Conservation (phyloP, 768 basidiomycete genomes). For the Suillus weaverae region DNA sequence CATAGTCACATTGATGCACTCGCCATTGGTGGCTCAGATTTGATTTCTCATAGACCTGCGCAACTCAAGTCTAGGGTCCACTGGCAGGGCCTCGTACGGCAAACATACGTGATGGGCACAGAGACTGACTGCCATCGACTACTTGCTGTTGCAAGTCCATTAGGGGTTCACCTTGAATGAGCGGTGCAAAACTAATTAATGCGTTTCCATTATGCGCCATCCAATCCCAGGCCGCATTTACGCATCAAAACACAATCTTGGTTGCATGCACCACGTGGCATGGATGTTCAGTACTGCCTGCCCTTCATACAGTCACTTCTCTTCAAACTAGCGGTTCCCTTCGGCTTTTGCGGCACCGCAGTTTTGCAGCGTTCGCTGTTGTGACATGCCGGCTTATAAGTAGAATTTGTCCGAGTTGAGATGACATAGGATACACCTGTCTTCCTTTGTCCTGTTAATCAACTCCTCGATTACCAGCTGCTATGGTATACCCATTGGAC, state of each 20-base stretch:
- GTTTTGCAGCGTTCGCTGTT: no score
- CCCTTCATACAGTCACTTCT: neutral
- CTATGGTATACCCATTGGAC: neutral
- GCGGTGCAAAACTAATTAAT: neutral
- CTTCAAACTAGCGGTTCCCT: neutral
- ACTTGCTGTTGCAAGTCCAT: neutral
- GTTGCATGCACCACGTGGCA: neutral
- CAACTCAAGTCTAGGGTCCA: neutral
- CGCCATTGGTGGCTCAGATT: neutral
- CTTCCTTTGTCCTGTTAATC: neutral
- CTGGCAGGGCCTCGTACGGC: neutral
- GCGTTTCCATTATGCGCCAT: neutral
- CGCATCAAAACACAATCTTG: neutral
- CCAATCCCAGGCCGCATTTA: neutral
- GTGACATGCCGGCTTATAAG: neutral
- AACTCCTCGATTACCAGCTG: neutral
- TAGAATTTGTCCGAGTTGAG: neutral
- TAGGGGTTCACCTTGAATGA: neutral
- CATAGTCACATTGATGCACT: neutral
- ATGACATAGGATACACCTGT: neutral
- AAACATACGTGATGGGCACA: neutral
- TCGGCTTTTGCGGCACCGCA: neutral
- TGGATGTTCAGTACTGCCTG: neutral
- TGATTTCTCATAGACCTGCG: neutral
- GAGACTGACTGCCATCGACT: neutral